Base-by-base conservation (phyloP, 208 protist genomes). In the Crithidia expoeki region DNA sequence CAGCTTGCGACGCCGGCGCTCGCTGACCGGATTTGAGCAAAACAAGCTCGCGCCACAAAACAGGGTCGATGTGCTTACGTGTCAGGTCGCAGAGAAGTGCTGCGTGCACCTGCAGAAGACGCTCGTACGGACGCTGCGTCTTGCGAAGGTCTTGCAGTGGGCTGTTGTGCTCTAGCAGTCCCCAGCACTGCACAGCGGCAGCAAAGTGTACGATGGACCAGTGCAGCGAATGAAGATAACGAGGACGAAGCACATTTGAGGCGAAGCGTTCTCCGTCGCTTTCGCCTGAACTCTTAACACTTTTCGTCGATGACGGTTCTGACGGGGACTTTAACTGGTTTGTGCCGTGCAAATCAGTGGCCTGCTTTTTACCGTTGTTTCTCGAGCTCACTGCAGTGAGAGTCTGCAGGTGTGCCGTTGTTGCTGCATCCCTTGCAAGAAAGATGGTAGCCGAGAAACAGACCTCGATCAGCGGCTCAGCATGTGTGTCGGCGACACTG, bases 121-220 rank as follows among this genome's bases (percentile, higher is more conserved):
- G 61, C 32, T 68, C 53, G 57, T 62, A 90, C 4, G 77, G 67
- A 17, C 38, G 51, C 14, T 62, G 60, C 12, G 70, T 84, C 25
- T 56, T 52, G 14, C 30, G 72, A 12, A 61, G 65, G 77, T 27
- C 67, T 46, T 75, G 68, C 49, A 92, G 68, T 0, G 71, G 56
- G 4, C 74, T 69, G 6, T 66, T 80, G 74, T 92, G 85, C 30
- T 83, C 64, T 28, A 84, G 53, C 57, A 95, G 75, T 23, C 82
- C 85, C 87, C 90, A 95, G 33, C 58, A 49, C 28, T 49, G 68
- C 50, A 90, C 81, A 47, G 77, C 90, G 0, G 76, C 76, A 0
- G 62, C 75, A 65, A 84, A 95, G 66, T 95, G 90, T 40, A 88
- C 76, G 2, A 85, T 57, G 19, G 85, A 82, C 76, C 85, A 93